Percentiles rank a stretch among this genome's conserved stretches.
Evolutionary conservation across 441 rosid species (phyloP).

Genomic region (Gossypium armourianum): DNA sequence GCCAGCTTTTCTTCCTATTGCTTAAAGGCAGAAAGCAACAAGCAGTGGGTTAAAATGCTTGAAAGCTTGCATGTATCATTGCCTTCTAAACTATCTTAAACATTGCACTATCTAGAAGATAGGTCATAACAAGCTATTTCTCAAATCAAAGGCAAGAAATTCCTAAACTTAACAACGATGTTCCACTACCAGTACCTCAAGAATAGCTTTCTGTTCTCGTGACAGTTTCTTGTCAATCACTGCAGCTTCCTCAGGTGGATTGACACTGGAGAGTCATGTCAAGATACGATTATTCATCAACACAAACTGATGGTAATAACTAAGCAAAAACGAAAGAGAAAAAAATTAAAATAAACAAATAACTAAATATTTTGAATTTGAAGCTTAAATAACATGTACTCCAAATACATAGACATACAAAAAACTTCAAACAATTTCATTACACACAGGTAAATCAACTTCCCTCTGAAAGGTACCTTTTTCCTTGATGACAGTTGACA

Average conservation of each 20-base stretch:
- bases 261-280: slow-evolving; percentile 29
- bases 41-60: background rate
- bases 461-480: background rate
- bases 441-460: background rate
- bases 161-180: slow-evolving; percentile 1
- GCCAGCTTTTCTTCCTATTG: background rate
- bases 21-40: background rate
- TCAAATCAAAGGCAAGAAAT: background rate
- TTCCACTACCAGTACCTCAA: slow-evolving; percentile 43
- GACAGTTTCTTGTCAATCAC: slow-evolving; percentile 48
- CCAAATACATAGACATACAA: background rate
- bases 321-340: background rate
- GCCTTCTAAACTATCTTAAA: background rate
- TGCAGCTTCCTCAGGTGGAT: slow-evolving; percentile 39
- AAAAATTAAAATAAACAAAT: background rate
- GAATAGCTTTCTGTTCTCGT: slow-evolving; percentile 51
- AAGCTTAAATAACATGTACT: background rate
- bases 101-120: slow-evolving; percentile 6
- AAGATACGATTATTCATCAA: slow-evolving; percentile 10
- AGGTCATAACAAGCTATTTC: background rate
- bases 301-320: slow-evolving; percentile 1
- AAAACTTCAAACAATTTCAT: background rate
- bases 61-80: background rate
- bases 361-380: background rate
- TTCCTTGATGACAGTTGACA: background rate